Evolutionary conservation across 345 rosid species (phyloP).

Genomic region (Schrenkiella parvula): DNA sequence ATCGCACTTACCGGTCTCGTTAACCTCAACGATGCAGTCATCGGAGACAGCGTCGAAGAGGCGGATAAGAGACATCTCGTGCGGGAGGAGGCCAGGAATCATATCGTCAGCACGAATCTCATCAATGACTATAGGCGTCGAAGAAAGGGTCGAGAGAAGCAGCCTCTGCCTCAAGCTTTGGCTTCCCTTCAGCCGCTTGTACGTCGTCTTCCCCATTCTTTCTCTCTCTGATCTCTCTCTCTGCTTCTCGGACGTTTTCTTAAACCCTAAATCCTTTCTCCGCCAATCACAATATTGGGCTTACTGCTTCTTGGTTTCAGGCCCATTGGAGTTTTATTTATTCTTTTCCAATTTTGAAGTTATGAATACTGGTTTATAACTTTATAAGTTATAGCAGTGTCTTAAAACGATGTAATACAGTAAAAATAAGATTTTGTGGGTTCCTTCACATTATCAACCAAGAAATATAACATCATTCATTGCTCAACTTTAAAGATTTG

Average conservation of each 20-base stretch:
- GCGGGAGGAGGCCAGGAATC: constrained; percentile 70
- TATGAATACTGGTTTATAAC: too few species aligned
- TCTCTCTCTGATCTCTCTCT: neutral
- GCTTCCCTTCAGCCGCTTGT: constrained; percentile 70
- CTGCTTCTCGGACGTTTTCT: neutral
- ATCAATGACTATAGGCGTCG: constrained; percentile 53
- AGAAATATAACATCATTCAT: neutral
- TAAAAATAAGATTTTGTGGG: neutral
- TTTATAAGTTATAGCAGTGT: too few species aligned
- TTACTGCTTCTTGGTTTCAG: too few species aligned
- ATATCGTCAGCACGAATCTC: constrained; percentile 67
- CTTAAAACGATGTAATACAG: too few species aligned
- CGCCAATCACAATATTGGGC: too few species aligned
- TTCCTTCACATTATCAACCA: neutral
- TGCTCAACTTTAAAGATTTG: neutral
- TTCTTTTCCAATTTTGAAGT: too few species aligned
- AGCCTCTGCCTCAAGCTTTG: constrained; percentile 68
- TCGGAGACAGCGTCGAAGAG: constrained; percentile 68
- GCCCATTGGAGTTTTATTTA: too few species aligned
- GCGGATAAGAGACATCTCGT: constrained; percentile 79
- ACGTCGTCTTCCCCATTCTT: constrained; percentile 57
- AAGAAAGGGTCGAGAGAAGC: constrained; percentile 64
- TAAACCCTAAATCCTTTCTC: constrained; percentile 31
- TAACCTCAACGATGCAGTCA: constrained; percentile 61
- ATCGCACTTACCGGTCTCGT: constrained; percentile 60